Evolutionary conservation across 2,329 filamentous ascomycete genomes (phyloP).

Genomic region (Hypoxylon sp.): DNA sequence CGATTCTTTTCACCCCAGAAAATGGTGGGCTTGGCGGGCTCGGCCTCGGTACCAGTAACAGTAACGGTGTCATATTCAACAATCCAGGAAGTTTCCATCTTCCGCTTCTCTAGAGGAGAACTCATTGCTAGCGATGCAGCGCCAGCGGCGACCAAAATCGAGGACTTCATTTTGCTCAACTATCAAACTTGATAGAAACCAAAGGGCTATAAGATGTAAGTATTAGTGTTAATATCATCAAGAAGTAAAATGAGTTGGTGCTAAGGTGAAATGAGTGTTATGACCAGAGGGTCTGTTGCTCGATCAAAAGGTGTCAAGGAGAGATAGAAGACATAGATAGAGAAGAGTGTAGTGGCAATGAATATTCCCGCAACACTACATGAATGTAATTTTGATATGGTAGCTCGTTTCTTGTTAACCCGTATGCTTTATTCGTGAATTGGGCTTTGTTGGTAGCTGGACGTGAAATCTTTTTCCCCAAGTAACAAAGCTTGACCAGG

Average conservation of each 20-base stretch:
- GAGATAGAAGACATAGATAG: constrained; percentile 14
- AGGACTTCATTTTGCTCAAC: constrained; percentile 59
- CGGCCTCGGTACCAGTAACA: constrained; percentile 53
- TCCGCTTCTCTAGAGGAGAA: constrained; percentile 54
- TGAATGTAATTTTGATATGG: constrained; percentile 21
- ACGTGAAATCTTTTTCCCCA: constrained; percentile 6
- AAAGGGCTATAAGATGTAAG: constrained; percentile 38
- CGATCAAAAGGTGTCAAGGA: constrained; percentile 20
- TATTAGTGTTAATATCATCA: constrained; percentile 10
- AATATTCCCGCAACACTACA: background rate
- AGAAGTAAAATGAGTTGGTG: constrained; percentile 10
- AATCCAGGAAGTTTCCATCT: constrained; percentile 55
- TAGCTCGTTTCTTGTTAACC: constrained; percentile 15
- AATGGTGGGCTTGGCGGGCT: constrained; percentile 37
- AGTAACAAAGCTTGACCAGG: constrained; percentile 32
- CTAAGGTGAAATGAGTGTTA: constrained; percentile 30
- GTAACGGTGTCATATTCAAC: constrained; percentile 55
- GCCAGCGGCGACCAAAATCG: constrained; percentile 55
- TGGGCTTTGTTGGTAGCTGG: constrained; percentile 31
- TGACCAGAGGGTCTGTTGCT: constrained; percentile 20
- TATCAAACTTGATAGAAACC: constrained; percentile 21
- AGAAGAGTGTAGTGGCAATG: constrained; percentile 1
- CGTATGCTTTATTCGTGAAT: constrained; percentile 27
- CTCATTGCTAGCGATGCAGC: constrained; percentile 55
- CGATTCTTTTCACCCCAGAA: constrained; percentile 38